phyloP scores from a whole-genome alignment of 257 asterid species.

The Salvia splendens region DNA sequence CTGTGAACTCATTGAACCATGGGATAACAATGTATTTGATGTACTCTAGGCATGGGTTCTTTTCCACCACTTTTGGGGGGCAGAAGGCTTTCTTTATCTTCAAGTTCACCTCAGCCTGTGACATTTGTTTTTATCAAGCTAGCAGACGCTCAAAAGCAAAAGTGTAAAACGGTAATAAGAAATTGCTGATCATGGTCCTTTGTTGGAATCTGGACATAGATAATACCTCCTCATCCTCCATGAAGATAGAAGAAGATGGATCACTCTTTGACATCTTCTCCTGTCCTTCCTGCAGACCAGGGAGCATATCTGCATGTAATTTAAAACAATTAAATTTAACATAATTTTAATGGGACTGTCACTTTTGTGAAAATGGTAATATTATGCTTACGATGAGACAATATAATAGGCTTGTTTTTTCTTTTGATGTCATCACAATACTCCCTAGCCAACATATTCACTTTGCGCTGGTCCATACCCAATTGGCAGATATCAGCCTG shows the following conservation, averaged over 20 bases:
- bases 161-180: conserved; percentile 4
- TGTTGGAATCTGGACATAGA: neutral
- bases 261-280: conserved; percentile 82
- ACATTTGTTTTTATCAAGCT: conserved; percentile 15
- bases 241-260: conserved; percentile 70
- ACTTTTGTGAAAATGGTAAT: conserved; percentile 16
- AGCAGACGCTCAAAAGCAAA: neutral
- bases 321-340: neutral
- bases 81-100: conserved; percentile 60
- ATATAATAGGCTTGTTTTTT: conserved; percentile 79
- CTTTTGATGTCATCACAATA: conserved; percentile 80
- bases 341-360: neutral
- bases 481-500: conserved; percentile 92
- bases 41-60: too few species aligned
- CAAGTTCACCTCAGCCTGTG: conserved; percentile 73
- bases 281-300: conserved; percentile 39
- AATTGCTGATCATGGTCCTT: neutral
- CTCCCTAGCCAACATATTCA: conserved; percentile 88
- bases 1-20: conserved; percentile 70
- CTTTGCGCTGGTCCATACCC: conserved; percentile 92
- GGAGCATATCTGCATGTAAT: conserved; percentile 66
- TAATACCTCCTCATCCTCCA: conserved; percentile 91
- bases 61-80: too few species aligned
- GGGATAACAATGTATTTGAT: conserved; percentile 32
- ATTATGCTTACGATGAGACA: conserved; percentile 67